Evolutionary conservation across 345 rosid genomes (phyloP).

Genomic region (Mercurialis annua): DNA sequence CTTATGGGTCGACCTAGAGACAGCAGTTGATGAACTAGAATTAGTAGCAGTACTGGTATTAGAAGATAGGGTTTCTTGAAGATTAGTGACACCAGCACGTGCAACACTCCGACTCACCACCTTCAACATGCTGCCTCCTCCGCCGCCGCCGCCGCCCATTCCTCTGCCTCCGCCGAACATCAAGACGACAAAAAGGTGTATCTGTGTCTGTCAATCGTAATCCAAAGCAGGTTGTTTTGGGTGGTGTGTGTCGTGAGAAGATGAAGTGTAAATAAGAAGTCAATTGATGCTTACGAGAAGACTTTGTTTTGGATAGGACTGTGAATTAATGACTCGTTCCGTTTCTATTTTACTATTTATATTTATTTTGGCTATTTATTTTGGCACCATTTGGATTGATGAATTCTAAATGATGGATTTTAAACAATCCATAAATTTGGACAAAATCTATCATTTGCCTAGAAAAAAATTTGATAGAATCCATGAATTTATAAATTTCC

Average conservation of each 20-base stretch:
- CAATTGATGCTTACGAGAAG: background rate
- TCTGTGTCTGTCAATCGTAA: background rate
- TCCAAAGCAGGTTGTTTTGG: background rate
- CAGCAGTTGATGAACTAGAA: slow-evolving; percentile 30
- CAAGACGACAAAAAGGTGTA: too few relatives aligned
- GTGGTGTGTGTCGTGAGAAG: background rate
- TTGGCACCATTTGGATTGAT: too few relatives aligned
- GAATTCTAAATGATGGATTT: too few relatives aligned
- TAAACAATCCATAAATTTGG: too few relatives aligned
- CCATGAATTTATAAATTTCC: too few relatives aligned
- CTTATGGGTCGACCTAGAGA: slow-evolving; percentile 26
- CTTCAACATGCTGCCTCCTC: slow-evolving; percentile 47
- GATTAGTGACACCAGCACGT: slow-evolving; percentile 41
- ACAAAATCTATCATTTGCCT: too few relatives aligned
- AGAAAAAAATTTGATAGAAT: too few relatives aligned
- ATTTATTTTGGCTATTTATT: background rate
- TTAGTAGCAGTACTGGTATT: slow-evolving; percentile 20
- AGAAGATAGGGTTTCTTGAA: slow-evolving; percentile 53
- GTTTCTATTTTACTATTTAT: background rate
- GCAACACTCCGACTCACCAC: slow-evolving; percentile 48
- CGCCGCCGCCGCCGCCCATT: slow-evolving; percentile 45
- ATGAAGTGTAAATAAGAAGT: background rate
- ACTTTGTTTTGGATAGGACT: background rate
- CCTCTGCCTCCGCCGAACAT: slow-evolving; percentile 67
- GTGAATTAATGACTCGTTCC: too few relatives aligned